phyloP scores from a whole-genome alignment of 805 yeast species.

The Barnettozyma botsteinii region DNA sequence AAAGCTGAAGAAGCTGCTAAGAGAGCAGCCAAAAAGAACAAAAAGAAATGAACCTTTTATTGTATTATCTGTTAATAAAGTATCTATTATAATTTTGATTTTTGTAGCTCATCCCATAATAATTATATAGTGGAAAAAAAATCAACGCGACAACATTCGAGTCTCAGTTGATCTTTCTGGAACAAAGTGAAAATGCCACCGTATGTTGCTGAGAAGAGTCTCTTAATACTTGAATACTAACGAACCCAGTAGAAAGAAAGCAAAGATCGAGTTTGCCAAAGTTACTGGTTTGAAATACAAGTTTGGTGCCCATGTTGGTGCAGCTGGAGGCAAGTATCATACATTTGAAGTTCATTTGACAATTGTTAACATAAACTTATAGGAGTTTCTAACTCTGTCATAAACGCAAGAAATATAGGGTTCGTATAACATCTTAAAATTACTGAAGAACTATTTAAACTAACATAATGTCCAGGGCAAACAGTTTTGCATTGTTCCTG shows the following conservation, averaged over 20 bases:
- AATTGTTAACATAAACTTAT: background rate
- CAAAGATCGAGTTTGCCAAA: slow-evolving; percentile 33
- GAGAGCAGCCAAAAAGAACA: slow-evolving; percentile 21
- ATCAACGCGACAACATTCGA: too few species aligned
- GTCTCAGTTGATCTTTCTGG: too few species aligned
- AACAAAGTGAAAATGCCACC: slow-evolving; percentile 23
- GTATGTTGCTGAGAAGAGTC: slow-evolving; percentile 7
- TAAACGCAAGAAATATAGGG: slow-evolving; percentile 49
- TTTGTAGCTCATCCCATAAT: background rate
- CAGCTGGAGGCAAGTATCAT: slow-evolving; percentile 56
- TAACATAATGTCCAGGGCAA: slow-evolving; percentile 37
- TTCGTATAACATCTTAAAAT: slow-evolving; percentile 17
- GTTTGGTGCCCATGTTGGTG: slow-evolving; percentile 88
- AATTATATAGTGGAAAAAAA: background rate
- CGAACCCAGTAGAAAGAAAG: slow-evolving; percentile 16
- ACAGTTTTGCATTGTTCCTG: slow-evolving; percentile 84
- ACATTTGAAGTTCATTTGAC: background rate
- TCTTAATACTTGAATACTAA: background rate
- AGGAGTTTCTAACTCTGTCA: slow-evolving; percentile 58
- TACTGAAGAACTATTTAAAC: background rate
- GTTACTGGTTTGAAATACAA: slow-evolving; percentile 41
- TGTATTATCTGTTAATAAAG: background rate
- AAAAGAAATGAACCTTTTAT: slow-evolving; percentile 11
- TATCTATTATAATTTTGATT: background rate
- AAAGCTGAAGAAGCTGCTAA: slow-evolving; percentile 25